phyloP scores from a whole-genome alignment of 78 protist genomes.

The Abeoforma whisleri region DNA sequence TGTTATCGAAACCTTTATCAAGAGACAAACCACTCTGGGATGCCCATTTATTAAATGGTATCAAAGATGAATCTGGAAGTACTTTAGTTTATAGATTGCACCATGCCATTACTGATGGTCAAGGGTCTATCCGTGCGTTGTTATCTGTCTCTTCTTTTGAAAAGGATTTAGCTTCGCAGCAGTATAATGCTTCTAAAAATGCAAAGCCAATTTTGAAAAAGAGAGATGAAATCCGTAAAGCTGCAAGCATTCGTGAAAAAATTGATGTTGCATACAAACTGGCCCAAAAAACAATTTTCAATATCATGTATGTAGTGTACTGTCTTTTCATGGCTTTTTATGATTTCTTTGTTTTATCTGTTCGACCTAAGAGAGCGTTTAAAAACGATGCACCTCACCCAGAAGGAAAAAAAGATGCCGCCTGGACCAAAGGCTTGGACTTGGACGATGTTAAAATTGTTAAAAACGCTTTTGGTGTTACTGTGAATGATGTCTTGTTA shows the following conservation, averaged over 20 bases:
- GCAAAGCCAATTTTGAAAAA: background rate
- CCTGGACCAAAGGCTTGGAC: conserved; percentile 27
- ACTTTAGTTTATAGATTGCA: conserved; percentile 2
- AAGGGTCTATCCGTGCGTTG: conserved; percentile 21
- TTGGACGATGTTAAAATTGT: conserved; percentile 16
- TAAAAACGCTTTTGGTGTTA: conserved; percentile 5
- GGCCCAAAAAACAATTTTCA: background rate
- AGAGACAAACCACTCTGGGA: conserved; percentile 32
- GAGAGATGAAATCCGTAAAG: background rate
- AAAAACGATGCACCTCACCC: background rate
- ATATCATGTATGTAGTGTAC: background rate
- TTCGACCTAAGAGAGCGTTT: conserved; percentile 16
- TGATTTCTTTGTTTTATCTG: conserved; percentile 2
- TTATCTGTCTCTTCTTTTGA: background rate
- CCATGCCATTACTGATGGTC: conserved; percentile 33
- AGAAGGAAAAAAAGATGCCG: background rate
- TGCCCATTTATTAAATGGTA: conserved; percentile 5
- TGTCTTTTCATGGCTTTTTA: background rate
- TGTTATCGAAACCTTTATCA: background rate
- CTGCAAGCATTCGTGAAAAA: background rate
- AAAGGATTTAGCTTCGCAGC: background rate
- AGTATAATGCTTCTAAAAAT: background rate
- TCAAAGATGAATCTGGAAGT: conserved; percentile 1
- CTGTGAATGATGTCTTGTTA: conserved; percentile 31
- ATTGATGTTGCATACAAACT: background rate